Percentiles rank a stretch among this genome's conserved stretches.
Conservation (phyloP, 2,329 filamentous ascomycete genomes). For the Gnomoniopsis sp. region DNA sequence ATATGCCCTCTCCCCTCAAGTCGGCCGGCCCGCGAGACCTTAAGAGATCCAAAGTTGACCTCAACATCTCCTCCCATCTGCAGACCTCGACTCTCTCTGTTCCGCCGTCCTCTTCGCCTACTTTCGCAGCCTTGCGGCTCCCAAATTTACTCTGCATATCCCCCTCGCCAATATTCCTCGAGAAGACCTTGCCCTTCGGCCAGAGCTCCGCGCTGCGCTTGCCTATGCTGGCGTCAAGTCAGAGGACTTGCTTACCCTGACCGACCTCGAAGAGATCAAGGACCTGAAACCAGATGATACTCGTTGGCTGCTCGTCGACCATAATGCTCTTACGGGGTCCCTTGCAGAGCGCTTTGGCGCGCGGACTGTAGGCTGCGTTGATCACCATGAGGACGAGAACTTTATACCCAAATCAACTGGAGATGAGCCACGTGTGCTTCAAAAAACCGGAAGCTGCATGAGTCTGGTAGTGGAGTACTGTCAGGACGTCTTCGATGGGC, state of each 20-base stretch:
- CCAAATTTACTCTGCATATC: constrained; percentile 56
- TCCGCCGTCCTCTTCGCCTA: constrained; percentile 73
- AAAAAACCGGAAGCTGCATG: constrained; percentile 68
- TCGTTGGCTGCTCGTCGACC: constrained; percentile 73
- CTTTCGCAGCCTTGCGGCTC: constrained; percentile 57
- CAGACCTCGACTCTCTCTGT: constrained; percentile 79
- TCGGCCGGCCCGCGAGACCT: background rate
- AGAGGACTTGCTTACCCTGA: constrained; percentile 61
- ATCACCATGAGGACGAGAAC: constrained; percentile 75
- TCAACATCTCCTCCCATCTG: background rate
- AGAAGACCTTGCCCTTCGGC: constrained; percentile 66
- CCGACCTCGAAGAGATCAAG: constrained; percentile 38
- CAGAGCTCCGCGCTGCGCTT: constrained; percentile 68
- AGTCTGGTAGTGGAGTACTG: constrained; percentile 65
- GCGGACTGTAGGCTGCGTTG: constrained; percentile 63
- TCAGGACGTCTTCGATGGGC: constrained; percentile 52
- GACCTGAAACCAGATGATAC: constrained; percentile 52
- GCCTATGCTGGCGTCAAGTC: constrained; percentile 54
- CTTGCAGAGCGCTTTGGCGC: constrained; percentile 51
- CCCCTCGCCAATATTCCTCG: constrained; percentile 70
- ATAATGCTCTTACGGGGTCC: constrained; percentile 67
- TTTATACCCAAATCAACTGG: constrained; percentile 42
- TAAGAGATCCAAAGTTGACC: background rate
- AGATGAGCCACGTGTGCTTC: constrained; percentile 57
- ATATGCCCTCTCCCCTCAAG: background rate